Evolutionary conservation across 345 rosid genomes (phyloP).

Genomic region (Citrus trifoliata): DNA sequence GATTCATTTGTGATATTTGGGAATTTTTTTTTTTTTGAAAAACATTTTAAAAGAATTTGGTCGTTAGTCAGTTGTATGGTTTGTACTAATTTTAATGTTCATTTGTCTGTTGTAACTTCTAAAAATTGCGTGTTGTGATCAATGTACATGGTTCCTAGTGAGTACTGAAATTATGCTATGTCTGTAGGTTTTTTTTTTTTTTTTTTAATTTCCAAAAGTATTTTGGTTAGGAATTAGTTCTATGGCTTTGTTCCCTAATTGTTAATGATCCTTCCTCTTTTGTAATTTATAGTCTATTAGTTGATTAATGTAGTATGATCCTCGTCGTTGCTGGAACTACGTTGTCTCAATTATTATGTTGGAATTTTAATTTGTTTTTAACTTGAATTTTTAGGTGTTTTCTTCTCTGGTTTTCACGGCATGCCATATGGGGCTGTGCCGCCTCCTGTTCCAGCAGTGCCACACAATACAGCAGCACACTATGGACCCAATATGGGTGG

Average conservation of each 20-base stretch:
- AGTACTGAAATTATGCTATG: conserved; percentile 16
- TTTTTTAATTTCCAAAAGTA: neutral
- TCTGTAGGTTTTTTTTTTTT: neutral
- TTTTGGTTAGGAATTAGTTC: neutral
- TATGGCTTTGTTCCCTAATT: neutral
- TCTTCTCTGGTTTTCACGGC: conserved; percentile 71
- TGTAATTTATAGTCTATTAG: neutral
- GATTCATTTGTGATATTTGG: neutral
- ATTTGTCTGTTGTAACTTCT: neutral
- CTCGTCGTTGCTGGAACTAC: neutral
- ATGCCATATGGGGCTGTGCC: conserved; percentile 55
- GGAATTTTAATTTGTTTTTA: conserved; percentile 23
- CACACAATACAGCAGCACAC: conserved; percentile 54
- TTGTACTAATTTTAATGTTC: neutral
- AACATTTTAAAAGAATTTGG: neutral
- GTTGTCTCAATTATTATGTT: conserved; percentile 1
- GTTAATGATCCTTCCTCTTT: neutral
- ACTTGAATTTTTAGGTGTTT: conserved; percentile 64
- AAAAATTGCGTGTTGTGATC: neutral
- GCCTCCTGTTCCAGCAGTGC: conserved; percentile 80
- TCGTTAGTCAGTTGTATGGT: neutral
- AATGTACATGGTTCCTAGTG: conserved; percentile 5
- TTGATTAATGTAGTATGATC: neutral
- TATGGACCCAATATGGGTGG: conserved; percentile 74
- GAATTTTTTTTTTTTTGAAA: neutral